These are phyloP conservation scores for Butyriboletus loyo DNA, from an alignment of 768 basidiomycete genomes.

Conservation along the genomic window DNA sequence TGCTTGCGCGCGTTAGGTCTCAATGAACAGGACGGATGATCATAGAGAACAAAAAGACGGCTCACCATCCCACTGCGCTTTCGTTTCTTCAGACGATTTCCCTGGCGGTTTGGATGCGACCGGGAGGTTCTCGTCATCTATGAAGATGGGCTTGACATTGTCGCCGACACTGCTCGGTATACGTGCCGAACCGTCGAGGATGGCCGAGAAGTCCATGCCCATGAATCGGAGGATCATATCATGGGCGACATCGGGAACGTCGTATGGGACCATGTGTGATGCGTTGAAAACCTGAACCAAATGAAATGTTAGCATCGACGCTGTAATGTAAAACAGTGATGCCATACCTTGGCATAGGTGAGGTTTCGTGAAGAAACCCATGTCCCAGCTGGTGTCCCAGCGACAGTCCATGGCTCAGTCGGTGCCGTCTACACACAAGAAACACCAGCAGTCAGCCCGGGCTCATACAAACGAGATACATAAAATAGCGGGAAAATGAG, in stretches of 20 bases:
- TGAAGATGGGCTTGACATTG: conserved; percentile 61
- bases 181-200: conserved; percentile 75
- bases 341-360: conserved; percentile 81
- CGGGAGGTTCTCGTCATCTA: conserved; percentile 42
- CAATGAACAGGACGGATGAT: neutral
- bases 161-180: conserved; percentile 81
- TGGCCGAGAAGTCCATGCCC: conserved; percentile 80
- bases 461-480: neutral
- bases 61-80: conserved; percentile 88
- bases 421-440: conserved; percentile 50
- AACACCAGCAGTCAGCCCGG: neutral
- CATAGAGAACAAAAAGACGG: conserved; percentile 12
- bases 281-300: conserved; percentile 74
- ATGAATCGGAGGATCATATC: conserved; percentile 99
- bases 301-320: neutral
- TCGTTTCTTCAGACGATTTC: conserved; percentile 73
- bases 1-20: conserved; percentile 38
- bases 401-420: conserved; percentile 73
- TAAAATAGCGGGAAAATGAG: neutral
- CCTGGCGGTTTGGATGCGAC: conserved; percentile 36
- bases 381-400: conserved; percentile 74
- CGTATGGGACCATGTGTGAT: conserved; percentile 94
- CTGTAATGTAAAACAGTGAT: neutral
- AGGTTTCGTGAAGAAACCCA: conserved; percentile 90
- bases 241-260: conserved; percentile 83